Percentiles rank a stretch among this genome's conserved stretches.
Evolutionary conservation across 805 yeast genomes (phyloP).

Genomic region (Starmerella bombi): DNA sequence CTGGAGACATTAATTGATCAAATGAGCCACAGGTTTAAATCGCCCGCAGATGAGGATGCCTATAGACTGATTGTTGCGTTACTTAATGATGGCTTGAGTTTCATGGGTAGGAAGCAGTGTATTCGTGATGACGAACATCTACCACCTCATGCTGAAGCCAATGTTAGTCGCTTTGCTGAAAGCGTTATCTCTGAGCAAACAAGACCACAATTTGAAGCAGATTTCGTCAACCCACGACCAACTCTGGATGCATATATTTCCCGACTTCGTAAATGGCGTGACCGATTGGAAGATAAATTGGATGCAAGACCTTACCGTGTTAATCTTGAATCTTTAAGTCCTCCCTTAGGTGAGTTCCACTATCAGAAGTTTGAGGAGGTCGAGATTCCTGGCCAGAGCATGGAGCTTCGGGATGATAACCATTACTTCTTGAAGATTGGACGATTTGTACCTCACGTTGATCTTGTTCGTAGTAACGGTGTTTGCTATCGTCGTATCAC

Average conservation of each 20-base stretch:
- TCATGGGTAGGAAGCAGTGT: constrained; percentile 68
- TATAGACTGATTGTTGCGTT: constrained; percentile 86
- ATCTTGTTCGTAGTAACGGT: constrained; percentile 76
- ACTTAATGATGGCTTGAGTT: constrained; percentile 85
- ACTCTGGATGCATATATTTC: constrained; percentile 75
- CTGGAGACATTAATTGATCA: constrained; percentile 93
- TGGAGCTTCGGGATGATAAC: constrained; percentile 76
- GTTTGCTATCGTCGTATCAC: constrained; percentile 80
- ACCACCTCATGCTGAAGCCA: constrained; percentile 84
- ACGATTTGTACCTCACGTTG: constrained; percentile 78
- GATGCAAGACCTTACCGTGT: constrained; percentile 72
- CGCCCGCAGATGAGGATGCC: constrained; percentile 90
- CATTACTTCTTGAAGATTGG: constrained; percentile 88
- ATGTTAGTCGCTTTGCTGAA: constrained; percentile 79
- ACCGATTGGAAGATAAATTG: constrained; percentile 77
- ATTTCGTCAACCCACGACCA: constrained; percentile 76
- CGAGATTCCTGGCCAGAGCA: constrained; percentile 93
- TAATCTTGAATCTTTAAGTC: constrained; percentile 79
- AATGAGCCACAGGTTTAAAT: constrained; percentile 82
- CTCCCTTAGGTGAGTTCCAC: constrained; percentile 92
- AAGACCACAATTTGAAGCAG: constrained; percentile 80
- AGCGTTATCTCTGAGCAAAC: constrained; percentile 81
- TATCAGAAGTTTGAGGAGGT: constrained; percentile 96
- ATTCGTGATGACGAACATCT: constrained; percentile 80
- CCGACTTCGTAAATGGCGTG: constrained; percentile 82